A percentile compares a stretch with the other conserved stretches of the same genome.
Conservation (phyloP, 768 basidiomycete genomes). For the Cubamyces sp. region DNA sequence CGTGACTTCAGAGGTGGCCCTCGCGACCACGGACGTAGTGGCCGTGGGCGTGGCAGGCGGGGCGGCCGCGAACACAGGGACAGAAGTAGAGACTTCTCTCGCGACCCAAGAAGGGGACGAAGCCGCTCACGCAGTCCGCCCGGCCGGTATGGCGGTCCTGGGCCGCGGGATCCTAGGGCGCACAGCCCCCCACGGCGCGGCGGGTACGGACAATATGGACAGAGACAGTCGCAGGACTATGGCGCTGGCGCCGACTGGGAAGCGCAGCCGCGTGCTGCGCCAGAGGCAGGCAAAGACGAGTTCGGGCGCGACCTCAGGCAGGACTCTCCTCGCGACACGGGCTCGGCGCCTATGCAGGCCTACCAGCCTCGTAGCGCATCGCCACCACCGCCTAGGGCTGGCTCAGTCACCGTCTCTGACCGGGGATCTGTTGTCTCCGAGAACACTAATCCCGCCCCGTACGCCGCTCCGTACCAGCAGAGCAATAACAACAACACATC, state of each 20-base stretch:
- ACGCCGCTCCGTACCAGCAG: neutral
- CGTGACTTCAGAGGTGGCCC: constrained; percentile 53
- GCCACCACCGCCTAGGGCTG: constrained; percentile 14
- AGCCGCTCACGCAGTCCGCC: constrained; percentile 80
- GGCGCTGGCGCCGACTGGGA: constrained; percentile 28
- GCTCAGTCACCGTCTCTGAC: constrained; percentile 17
- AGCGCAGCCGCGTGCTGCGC: constrained; percentile 21
- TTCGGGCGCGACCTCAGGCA: constrained; percentile 83
- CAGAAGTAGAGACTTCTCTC: constrained; percentile 51
- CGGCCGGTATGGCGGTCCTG: constrained; percentile 49
- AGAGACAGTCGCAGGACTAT: constrained; percentile 20
- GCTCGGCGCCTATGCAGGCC: constrained; percentile 6
- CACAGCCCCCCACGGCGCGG: constrained; percentile 58
- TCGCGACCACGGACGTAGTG: constrained; percentile 59
- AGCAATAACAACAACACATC: neutral
- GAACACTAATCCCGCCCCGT: neutral
- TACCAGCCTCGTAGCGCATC: constrained; percentile 15
- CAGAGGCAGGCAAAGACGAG: constrained; percentile 69
- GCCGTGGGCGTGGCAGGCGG: constrained; percentile 66
- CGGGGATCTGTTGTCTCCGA: constrained; percentile 18
- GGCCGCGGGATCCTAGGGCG: constrained; percentile 52
- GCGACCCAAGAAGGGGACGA: constrained; percentile 48
- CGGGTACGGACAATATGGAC: constrained; percentile 23
- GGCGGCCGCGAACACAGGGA: constrained; percentile 56
- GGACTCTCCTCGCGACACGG: constrained; percentile 43